A percentile compares a stretch with the other conserved stretches of the same genome.
Evolutionary conservation across 768 basidiomycete genomes (phyloP).

Genomic region (Pholiota molesta): DNA sequence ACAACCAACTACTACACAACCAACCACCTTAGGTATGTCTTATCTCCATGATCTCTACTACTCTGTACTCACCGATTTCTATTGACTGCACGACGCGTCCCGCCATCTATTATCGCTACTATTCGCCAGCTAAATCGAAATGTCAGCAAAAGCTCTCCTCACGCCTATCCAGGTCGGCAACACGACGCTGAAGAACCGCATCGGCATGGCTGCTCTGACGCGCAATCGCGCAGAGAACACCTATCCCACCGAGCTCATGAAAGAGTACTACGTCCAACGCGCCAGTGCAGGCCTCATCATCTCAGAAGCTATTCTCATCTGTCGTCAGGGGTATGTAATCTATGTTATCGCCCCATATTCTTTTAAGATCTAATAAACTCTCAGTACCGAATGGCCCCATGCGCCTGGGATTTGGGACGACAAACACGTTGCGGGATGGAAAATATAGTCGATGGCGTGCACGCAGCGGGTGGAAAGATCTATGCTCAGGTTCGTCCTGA

Average conservation of each 20-base stretch:
- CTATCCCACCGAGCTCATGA: conserved; percentile 36
- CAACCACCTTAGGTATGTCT: too few species aligned
- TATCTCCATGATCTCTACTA: too few species aligned
- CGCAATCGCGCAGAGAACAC: conserved; percentile 39
- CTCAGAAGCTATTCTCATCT: conserved; percentile 34
- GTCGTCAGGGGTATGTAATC: conserved; percentile 31
- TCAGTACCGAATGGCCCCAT: conserved; percentile 38
- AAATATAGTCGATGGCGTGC: conserved; percentile 42
- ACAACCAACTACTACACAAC: too few species aligned
- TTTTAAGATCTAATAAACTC: too few species aligned
- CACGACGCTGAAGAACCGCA: not conserved
- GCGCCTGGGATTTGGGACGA: conserved; percentile 43
- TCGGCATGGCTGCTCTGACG: conserved; percentile 40
- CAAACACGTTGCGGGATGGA: conserved; percentile 39
- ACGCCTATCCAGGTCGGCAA: not conserved
- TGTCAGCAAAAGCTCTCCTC: not conserved
- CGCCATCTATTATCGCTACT: too few species aligned
- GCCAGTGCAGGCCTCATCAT: conserved; percentile 36
- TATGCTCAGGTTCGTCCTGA: conserved; percentile 34
- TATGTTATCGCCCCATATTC: too few species aligned
- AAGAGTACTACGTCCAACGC: conserved; percentile 40
- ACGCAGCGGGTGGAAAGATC: conserved; percentile 39
- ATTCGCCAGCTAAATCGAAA: not conserved
- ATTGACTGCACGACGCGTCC: too few species aligned
- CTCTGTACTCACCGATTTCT: too few species aligned